These are phyloP conservation scores for Amesomyces nigricolor DNA, from an alignment of 2,329 filamentous ascomycete genomes.

Conservation along the genomic window DNA sequence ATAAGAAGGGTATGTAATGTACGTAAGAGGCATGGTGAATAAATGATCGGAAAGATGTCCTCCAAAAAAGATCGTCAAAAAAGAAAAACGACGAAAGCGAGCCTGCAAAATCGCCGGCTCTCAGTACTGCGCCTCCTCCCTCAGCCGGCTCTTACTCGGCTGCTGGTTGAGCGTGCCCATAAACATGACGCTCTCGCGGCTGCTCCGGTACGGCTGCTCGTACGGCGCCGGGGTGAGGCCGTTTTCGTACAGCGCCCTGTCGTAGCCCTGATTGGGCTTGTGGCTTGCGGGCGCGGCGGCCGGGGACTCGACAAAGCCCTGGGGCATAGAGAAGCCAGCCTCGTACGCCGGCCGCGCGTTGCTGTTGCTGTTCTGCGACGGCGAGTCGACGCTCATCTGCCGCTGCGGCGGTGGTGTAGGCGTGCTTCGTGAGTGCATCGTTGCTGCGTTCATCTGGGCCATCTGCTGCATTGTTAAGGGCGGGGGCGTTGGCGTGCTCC, in stretches of 20 bases:
- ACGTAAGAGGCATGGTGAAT: neutral
- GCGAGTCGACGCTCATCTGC: constrained; percentile 38
- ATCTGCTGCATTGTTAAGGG: constrained; percentile 29
- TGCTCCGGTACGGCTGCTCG: constrained; percentile 41
- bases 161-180: constrained; percentile 47
- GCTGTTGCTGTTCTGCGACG: constrained; percentile 28
- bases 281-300: neutral
- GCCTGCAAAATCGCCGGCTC: constrained; percentile 23
- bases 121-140: constrained; percentile 49
- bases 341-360: constrained; percentile 43
- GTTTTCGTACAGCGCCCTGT: constrained; percentile 34
- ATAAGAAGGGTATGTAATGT: neutral
- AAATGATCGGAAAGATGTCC: neutral
- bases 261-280: constrained; percentile 33
- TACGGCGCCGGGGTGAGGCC: constrained; percentile 29
- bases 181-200: constrained; percentile 58
- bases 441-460: constrained; percentile 27
- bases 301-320: constrained; percentile 35
- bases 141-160: constrained; percentile 47
- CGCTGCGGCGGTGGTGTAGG: constrained; percentile 43
- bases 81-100: constrained; percentile 15
- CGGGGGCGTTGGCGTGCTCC: constrained; percentile 48
- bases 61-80: constrained; percentile 22
- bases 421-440: constrained; percentile 29
- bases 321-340: constrained; percentile 33